Base-by-base conservation (phyloP, 106 monocot species). In the Dioscorea dumetorum region DNA sequence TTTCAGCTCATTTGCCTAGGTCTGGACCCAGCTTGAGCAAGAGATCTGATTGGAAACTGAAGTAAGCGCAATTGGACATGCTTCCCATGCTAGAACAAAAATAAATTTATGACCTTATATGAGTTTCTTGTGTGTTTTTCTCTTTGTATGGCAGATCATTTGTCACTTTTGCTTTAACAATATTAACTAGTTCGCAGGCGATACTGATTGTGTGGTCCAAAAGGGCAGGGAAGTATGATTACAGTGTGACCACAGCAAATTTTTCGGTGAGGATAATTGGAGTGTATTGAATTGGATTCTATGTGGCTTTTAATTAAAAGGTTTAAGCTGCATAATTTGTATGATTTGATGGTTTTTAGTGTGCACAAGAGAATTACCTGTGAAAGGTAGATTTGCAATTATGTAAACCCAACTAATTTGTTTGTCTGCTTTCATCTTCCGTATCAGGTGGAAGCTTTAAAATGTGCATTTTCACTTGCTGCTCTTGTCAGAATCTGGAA, bases 121-220 rank as follows among this genome's bases (percentile, higher is more conserved):
- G 28, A 28, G 1, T 28, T 28, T 28, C 28, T 28, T 3, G 3
- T 28, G 28, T 28, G 1, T 28, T 28, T 28, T 28, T n/a, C n/a
- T n/a, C n/a, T 3, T 28, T 28, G 28, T 28, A 28, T 80, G 48
- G 65, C 74, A 97, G 97, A 84, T 82, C 86, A 33, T 17, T 87
- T 73, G 92, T 99, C 68, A 99, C 84, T 22, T 16, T 87, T 69
- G 89, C 92, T 1, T 84, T 99, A 70, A 99, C 97, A 51, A 28
- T 99, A 33, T 78, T 99, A 22, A 99, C 97, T 41, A 99, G 97
- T 79, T 99, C 97, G 22, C 97, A 99, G 56, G 84, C 97, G 60
- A 99, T 92, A 70, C 67, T 99, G 48, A 99, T 99, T 77, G 86
- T 87, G 2, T 99, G 97, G 97, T 99, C 97, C 12, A 99, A 92